Percentiles rank a stretch among this genome's conserved stretches.
phyloP scores from a whole-genome alignment of 805 yeast genomes.

The Vanderwaltozyma tropicalis region DNA sequence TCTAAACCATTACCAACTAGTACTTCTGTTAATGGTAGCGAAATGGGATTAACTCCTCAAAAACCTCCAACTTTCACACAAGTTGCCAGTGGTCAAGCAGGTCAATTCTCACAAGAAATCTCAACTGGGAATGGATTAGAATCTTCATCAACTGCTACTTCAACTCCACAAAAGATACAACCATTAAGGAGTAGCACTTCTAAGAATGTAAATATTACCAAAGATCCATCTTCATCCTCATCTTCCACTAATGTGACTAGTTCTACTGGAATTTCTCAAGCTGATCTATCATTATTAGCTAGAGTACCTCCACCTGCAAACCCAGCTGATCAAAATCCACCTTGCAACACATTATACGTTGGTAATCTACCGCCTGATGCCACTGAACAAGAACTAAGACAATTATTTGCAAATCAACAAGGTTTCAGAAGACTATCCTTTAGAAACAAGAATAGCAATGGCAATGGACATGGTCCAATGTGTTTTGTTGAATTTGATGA shows the following conservation, averaged over 20 bases:
- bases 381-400: conserved; percentile 77
- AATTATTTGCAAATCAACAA: conserved; percentile 71
- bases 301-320: conserved; percentile 84
- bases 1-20: background rate
- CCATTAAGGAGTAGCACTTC: background rate
- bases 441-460: conserved; percentile 49
- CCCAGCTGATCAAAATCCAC: conserved; percentile 97
- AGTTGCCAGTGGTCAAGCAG: no score
- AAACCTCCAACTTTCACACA: no score
- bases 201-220: background rate
- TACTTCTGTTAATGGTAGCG: conserved; percentile 1
- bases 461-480: conserved; percentile 79
- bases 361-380: conserved; percentile 96
- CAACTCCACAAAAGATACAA: background rate
- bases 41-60: conserved; percentile 1
- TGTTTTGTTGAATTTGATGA: conserved; percentile 97
- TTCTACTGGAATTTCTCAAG: conserved; percentile 22
- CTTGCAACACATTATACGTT: conserved; percentile 89
- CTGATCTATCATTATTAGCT: conserved; percentile 59
- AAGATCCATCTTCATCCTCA: background rate
- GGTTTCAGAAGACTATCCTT: conserved; percentile 88
- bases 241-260: conserved; percentile 12
- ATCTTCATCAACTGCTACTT: background rate
- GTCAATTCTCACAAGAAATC: background rate
- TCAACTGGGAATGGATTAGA: no score